phyloP scores from a whole-genome alignment of 306 rosid species.

The Datisca glomerata region DNA sequence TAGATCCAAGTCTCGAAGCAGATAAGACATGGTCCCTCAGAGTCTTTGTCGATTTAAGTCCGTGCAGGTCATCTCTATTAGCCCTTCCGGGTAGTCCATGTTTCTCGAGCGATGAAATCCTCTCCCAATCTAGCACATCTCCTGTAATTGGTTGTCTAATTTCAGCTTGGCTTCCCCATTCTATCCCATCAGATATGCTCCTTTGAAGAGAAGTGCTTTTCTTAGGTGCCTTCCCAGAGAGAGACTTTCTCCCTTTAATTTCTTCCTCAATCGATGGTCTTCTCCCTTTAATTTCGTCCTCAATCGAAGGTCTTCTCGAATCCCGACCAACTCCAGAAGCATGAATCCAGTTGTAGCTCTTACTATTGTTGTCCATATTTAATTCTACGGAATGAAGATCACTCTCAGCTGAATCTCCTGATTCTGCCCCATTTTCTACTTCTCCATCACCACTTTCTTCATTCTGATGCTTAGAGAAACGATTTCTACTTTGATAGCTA shows the following conservation, averaged over 20 bases:
- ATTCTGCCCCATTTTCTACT: slow-evolving; percentile 62
- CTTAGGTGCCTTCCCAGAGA: slow-evolving; percentile 59
- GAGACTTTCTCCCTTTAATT: slow-evolving; percentile 49
- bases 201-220: slow-evolving; percentile 76
- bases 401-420: slow-evolving; percentile 77
- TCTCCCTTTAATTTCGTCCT: slow-evolving; percentile 46
- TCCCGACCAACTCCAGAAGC: slow-evolving; percentile 47
- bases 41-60: slow-evolving; percentile 60
- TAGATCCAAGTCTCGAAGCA: slow-evolving; percentile 46
- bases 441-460: slow-evolving; percentile 71
- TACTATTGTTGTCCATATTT: slow-evolving; percentile 73
- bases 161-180: slow-evolving; percentile 54
- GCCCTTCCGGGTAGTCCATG: slow-evolving; percentile 50
- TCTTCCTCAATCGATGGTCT: slow-evolving; percentile 43
- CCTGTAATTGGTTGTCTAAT: slow-evolving; percentile 50
- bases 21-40: slow-evolving; percentile 66
- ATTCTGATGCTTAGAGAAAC: slow-evolving; percentile 27
- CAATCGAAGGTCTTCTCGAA: slow-evolving; percentile 40
- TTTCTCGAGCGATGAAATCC: slow-evolving; percentile 58
- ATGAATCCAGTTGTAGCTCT: slow-evolving; percentile 56
- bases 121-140: slow-evolving; percentile 68
- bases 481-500: slow-evolving; percentile 46
- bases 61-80: slow-evolving; percentile 44
- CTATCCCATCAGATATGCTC: slow-evolving; percentile 84
- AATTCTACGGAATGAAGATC: slow-evolving; percentile 90